Evolutionary conservation across 2,329 filamentous ascomycete species (phyloP), one percentile per base, ranked within the genome.

Genomic region (Hypomyces rosellus): DNA sequence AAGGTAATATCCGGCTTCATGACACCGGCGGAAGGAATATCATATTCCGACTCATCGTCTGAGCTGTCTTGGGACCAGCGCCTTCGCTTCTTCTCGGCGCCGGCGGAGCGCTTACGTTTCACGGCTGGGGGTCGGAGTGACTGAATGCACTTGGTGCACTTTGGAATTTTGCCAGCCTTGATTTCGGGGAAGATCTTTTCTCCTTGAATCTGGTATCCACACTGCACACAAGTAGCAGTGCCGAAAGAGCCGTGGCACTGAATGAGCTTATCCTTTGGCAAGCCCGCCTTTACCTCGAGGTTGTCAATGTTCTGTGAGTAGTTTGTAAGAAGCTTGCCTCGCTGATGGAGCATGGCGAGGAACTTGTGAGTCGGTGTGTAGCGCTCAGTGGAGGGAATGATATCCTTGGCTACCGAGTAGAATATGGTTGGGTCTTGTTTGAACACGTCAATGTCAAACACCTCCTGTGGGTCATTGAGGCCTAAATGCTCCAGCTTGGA

Each of bases 271-370:
- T 88, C 84, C 1, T 82, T 78, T 18, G 75, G 70, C 53, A 99
- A 88, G 18, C 93, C 93, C 0, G 92, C 92, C 61, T 88, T 84
- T 54, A 84, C 80, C 68, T 99, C 92, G 46, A 96, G 83, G 60
- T 96, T 96, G 74, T 99, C 93, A 63, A 99, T 97, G 68, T 99
- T 99, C 66, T 99, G 93, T 0, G 93, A 95, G 73, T 96, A 99
- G 71, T 97, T 96, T 39, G 91, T 97, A 53, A 96, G 80, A 6
- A 99, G 80, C 68, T 96, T 96, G 57, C 81, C 84, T 67, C 90
- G 87, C 59, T 92, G 80, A 68, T 99, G 88, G 34, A 99, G 79
- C 60, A 96, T 77, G 34, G 84, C 82, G 63, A 99, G 95, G 72
- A 99, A 99, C 48, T 86, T 85, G 74, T 99, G 93, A 0, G 93